Base-by-base conservation (phyloP, 2,329 filamentous ascomycete genomes). In the Cercospora janseana region DNA sequence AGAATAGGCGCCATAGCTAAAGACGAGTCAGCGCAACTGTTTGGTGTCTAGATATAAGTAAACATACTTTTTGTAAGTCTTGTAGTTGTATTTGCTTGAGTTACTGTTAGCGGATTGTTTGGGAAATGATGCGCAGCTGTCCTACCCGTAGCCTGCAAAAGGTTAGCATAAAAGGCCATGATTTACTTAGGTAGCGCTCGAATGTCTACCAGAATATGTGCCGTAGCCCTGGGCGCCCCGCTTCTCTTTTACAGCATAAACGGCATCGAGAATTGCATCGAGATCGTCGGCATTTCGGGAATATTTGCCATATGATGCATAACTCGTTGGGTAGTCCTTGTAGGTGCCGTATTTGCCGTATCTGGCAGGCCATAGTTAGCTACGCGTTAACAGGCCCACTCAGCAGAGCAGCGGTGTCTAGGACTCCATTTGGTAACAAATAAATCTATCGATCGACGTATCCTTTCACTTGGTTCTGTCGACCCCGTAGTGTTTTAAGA, bases 231-330 rank as follows among this genome's bases (percentile, higher is more conserved):
- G 18, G 6, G 35, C 41, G 10, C 32, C 43, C 15, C 43, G 28
- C 43, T 46, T 46, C 20, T 46, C 29, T 31, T 46, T 46, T n/a
- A 46, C 12, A 3, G 43, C 29, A 12, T 20, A 34, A 9, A 46
- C 43, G 18, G 43, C 43, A 16, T 46, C 43, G 4, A 46, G 20
- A 15, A 46, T 16, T 8, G 28, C 29, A 8, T 49, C 46, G 15
- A 42, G 16, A 10, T 43, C 37, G 12, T 32, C 48, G 13, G 27
- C 28, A 45, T 9, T 21, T 21, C 3, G 16, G n/a, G n/a, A 15
- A 35, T 18, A 35, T 18, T 46, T 41, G 21, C 37, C 37, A 21
- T 41, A 26, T 15, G 10, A n/a, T 9, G 34, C 34, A 12, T 37
- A 37, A 18, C 34, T 37, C 34, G 16, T 37, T 6, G 34, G 34